Evolutionary conservation across 2,329 filamentous ascomycete genomes (phyloP).

Genomic region (Metarhizium anisopliae): DNA sequence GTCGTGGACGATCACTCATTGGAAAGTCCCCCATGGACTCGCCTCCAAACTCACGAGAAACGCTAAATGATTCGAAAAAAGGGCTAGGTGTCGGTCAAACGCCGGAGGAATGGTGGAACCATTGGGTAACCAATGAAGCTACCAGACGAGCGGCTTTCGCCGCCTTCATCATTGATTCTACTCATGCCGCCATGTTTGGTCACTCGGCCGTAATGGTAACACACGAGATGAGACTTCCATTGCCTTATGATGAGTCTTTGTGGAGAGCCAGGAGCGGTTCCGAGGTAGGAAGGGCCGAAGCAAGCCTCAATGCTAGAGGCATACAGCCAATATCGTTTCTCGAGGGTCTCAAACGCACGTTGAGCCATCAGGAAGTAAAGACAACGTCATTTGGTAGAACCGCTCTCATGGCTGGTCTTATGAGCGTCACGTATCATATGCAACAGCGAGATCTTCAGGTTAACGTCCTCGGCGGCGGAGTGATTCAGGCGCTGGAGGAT

Average conservation of each 20-base stretch:
- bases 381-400: slow-evolving; percentile 92
- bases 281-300: slow-evolving; percentile 78
- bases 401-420: slow-evolving; percentile 84
- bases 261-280: slow-evolving; percentile 86
- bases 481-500: slow-evolving; percentile 70
- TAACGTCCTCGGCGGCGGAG: slow-evolving; percentile 65
- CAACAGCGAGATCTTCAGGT: slow-evolving; percentile 84
- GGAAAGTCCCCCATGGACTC: slow-evolving; percentile 79
- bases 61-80: slow-evolving; percentile 43
- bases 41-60: slow-evolving; percentile 59
- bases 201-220: slow-evolving; percentile 96
- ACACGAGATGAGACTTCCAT: slow-evolving; percentile 82
- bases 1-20: slow-evolving; percentile 82
- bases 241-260: slow-evolving; percentile 86
- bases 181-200: slow-evolving; percentile 95
- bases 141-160: slow-evolving; percentile 85
- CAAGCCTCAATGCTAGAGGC: slow-evolving; percentile 69
- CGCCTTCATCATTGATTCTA: slow-evolving; percentile 90
- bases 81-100: slow-evolving; percentile 60
- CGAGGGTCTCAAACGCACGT: slow-evolving; percentile 80
- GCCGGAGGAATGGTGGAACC: slow-evolving; percentile 86
- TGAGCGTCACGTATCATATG: slow-evolving; percentile 97
- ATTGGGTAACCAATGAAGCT: slow-evolving; percentile 91
- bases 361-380: slow-evolving; percentile 75
- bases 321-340: slow-evolving; percentile 81